Conservation (phyloP, 164 flowering plant genomes). For the Cinnamomum chago region DNA sequence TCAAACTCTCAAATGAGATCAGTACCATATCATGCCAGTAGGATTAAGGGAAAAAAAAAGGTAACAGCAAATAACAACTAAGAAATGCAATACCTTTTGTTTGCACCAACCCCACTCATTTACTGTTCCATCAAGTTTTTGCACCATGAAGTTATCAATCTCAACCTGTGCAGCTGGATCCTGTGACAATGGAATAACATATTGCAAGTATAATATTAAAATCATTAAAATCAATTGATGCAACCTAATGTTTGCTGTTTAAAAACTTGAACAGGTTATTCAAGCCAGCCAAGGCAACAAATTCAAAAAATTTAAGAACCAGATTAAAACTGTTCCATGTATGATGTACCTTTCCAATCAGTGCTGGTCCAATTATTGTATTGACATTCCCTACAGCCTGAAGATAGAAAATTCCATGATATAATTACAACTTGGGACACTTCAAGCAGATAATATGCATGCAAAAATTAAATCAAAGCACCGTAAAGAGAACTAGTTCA, state of each 20-base stretch:
- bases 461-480: too few species aligned
- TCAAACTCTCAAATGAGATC: neutral
- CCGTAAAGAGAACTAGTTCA: too few species aligned
- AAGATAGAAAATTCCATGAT: neutral
- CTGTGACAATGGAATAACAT: constrained; percentile 10
- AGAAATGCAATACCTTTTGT: constrained; percentile 25
- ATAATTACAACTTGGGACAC: too few species aligned
- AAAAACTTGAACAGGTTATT: neutral
- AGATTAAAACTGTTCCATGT: neutral
- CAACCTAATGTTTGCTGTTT: too few species aligned
- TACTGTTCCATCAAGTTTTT: constrained; percentile 43
- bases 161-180: constrained; percentile 35
- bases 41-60: neutral
- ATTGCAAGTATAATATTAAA: neutral
- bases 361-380: constrained; percentile 46
- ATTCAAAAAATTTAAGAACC: neutral
- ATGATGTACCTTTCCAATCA: constrained; percentile 44
- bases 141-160: constrained; percentile 40
- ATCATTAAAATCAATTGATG: too few species aligned
- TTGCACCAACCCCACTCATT: constrained; percentile 54
- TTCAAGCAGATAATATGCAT: too few species aligned
- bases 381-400: constrained; percentile 59
- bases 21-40: neutral
- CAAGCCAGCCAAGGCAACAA: neutral
- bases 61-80: neutral